Evolutionary conservation across 345 rosid genomes (phyloP).

Genomic region (Syzygium jambos): DNA sequence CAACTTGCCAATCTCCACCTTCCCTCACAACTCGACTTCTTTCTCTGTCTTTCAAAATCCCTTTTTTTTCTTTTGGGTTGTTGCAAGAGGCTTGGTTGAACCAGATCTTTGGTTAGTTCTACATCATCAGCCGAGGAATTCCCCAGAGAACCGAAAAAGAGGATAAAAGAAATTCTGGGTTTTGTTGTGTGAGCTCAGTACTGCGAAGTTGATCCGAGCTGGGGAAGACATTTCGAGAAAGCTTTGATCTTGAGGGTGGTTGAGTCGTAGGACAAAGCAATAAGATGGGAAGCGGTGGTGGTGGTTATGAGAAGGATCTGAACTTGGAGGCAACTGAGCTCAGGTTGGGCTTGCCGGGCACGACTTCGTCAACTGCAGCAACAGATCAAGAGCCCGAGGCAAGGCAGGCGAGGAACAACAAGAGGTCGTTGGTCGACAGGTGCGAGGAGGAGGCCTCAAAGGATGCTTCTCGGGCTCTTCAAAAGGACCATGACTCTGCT

Average conservation of each 20-base stretch:
- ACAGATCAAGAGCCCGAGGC: slow-evolving; percentile 4
- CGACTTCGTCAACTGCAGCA: slow-evolving; percentile 2
- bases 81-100: neutral
- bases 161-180: neutral
- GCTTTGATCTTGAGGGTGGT: neutral
- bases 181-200: neutral
- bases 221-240: neutral
- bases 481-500: neutral
- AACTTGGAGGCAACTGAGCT: slow-evolving; percentile 86
- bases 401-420: slow-evolving; percentile 36
- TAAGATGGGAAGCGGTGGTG: slow-evolving; percentile 20
- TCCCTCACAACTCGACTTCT: neutral
- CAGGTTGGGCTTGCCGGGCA: slow-evolving; percentile 82
- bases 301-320: slow-evolving; percentile 37
- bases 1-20: neutral
- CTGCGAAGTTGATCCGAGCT: neutral
- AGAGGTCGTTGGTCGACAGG: slow-evolving; percentile 11
- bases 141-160: neutral
- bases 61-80: neutral
- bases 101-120: neutral
- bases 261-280: neutral
- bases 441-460: neutral
- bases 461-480: neutral
- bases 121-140: neutral
- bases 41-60: neutral